Base-by-base conservation (phyloP, 352 stramenopile species). In the Phytophthora brassicae region DNA sequence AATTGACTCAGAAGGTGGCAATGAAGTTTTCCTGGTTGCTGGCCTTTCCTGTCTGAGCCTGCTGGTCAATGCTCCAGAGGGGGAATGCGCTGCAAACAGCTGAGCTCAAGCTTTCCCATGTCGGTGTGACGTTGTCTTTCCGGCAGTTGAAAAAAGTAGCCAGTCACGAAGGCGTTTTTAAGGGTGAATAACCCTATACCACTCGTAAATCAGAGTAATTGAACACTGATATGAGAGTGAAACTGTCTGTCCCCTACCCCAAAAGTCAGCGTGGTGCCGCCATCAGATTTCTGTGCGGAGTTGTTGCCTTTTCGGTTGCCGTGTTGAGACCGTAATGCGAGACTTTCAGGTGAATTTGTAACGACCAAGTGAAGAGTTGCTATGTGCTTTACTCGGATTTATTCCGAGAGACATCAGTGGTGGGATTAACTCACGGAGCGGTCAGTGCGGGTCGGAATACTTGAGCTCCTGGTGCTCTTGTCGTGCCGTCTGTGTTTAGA, bases 21-120 rank as follows among this genome's bases (percentile, higher is more conserved):
- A n/a, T 43, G 4, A 35, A 47, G 43, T n/a, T n/a, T n/a, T n/a
- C n/a, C n/a, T n/a, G 19, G 55, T 45, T 63, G 35, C 38, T 48
- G 55, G 46, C 42, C 60, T 73, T 58, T 66, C 54, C 54, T 74
- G n/a, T n/a, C n/a, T n/a, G n/a, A 42, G 22, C 43, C 54, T 70
- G 60, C 54, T 66, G 50, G 54, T 62, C 48, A 54, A 61, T 58
- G 56, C 26, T 52, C 50, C 70, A 71, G 61, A 68, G 24, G 66
- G 52, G 66, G 45, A 74, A 65, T 74, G 61, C 52, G 61, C 50
- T 48, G 24, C 43, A 64, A 71, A 68, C 61, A 70, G 60, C 60
- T 68, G 61, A 74, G 49, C 60, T 71, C 36, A n/a, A 49, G 43
- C 43, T 49, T 22, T 7, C 33, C 45, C 64, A 71, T 71, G 58